Conservation (phyloP, 208 protist genomes). For the Zelonia costaricensis region DNA sequence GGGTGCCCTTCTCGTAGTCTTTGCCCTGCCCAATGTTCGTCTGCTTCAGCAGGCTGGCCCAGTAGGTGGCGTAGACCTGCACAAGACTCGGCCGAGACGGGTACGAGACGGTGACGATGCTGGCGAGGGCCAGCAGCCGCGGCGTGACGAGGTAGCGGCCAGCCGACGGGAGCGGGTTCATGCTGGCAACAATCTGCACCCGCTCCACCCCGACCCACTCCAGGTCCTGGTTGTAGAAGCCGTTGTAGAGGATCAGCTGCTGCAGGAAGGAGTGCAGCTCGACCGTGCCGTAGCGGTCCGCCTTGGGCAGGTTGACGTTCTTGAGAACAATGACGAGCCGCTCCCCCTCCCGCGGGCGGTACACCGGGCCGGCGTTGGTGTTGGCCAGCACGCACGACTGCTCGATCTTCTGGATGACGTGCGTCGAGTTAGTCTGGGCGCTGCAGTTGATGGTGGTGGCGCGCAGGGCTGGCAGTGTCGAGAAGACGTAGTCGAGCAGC, state of each 20-base stretch:
- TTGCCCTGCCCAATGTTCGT: slow-evolving; percentile 60
- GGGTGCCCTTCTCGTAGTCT: slow-evolving; percentile 65
- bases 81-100: slow-evolving; percentile 86
- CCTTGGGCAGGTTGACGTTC: slow-evolving; percentile 97
- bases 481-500: slow-evolving; percentile 87
- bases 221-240: slow-evolving; percentile 97
- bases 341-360: slow-evolving; percentile 94
- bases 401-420: slow-evolving; percentile 96
- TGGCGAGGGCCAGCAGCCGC: slow-evolving; percentile 95
- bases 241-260: slow-evolving; percentile 96
- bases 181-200: slow-evolving; percentile 95
- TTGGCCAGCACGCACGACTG: slow-evolving; percentile 89
- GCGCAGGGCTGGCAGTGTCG: slow-evolving; percentile 32
- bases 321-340: slow-evolving; percentile 95
- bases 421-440: slow-evolving; percentile 91
- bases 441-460: slow-evolving; percentile 95
- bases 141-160: slow-evolving; percentile 92
- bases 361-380: slow-evolving; percentile 88
- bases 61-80: slow-evolving; percentile 93
- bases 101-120: slow-evolving; percentile 92
- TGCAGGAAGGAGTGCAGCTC: slow-evolving; percentile 97
- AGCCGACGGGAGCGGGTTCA: slow-evolving; percentile 92
- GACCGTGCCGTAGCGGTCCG: slow-evolving; percentile 98
- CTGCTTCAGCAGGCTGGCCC: slow-evolving; percentile 68
- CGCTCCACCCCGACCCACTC: slow-evolving; percentile 95